These are phyloP conservation scores for Setaria viridis DNA, from an alignment of 202 grass and related monocot genomes.

Conservation along the genomic window DNA sequence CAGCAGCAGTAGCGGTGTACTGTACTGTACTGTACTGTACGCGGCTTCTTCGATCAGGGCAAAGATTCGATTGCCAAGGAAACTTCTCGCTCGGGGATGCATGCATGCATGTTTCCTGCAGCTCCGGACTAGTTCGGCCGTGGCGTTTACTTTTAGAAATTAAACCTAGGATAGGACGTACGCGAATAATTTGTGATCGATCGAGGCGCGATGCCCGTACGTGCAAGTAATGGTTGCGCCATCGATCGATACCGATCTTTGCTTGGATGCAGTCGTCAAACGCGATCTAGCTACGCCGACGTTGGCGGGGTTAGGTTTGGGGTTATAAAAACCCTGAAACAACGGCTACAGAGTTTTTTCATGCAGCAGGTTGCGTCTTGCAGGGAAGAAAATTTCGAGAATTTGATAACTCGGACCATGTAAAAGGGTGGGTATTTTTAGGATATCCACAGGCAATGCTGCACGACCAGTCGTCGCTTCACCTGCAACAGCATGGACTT, in stretches of 20 bases:
- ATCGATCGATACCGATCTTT: background rate
- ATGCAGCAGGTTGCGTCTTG: background rate
- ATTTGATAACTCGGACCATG: background rate
- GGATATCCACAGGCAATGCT: background rate
- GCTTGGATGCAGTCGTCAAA: background rate
- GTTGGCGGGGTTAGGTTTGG: conserved; percentile 15
- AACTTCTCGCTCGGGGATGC: too few species aligned
- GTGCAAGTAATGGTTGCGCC: background rate
- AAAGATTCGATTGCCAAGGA: too few species aligned
- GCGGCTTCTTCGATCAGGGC: too few species aligned
- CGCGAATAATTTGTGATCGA: too few species aligned
- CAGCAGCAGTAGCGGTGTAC: too few species aligned
- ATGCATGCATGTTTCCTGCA: too few species aligned
- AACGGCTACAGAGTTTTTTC: background rate
- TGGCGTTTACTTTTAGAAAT: too few species aligned
- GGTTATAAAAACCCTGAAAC: conserved; percentile 3
- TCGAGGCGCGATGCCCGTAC: background rate
- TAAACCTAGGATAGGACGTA: too few species aligned
- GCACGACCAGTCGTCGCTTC: background rate
- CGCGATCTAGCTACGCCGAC: background rate
- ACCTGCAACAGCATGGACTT: conserved; percentile 8
- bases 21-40: too few species aligned
- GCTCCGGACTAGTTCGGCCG: too few species aligned
- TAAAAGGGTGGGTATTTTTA: background rate
- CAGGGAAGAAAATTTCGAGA: background rate